A percentile compares a stretch with the other conserved stretches of the same genome.
Evolutionary conservation across 495 filamentous ascomycete genomes (phyloP).

Genomic region (Podospora comata): DNA sequence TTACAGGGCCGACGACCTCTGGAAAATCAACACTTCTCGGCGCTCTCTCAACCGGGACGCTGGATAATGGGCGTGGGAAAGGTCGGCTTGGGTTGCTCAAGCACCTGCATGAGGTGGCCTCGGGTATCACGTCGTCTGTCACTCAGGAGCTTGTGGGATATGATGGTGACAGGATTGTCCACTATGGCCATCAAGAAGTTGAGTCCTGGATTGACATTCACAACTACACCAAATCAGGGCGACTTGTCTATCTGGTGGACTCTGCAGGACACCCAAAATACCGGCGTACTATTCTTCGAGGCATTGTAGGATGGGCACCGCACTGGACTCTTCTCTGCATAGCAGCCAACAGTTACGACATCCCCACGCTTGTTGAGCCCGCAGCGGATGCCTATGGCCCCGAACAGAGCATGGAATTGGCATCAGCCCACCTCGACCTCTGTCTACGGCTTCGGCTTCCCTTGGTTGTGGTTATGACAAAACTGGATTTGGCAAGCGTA

Average conservation of each 20-base stretch:
- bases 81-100: constrained; percentile 83
- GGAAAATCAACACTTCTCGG: constrained; percentile 92
- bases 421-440: constrained; percentile 77
- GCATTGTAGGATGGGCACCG: constrained; percentile 91
- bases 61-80: constrained; percentile 90
- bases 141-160: constrained; percentile 93
- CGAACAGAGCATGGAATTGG: constrained; percentile 58
- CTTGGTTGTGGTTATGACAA: constrained; percentile 79
- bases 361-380: constrained; percentile 34
- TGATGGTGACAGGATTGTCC: constrained; percentile 63
- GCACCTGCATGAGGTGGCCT: constrained; percentile 90
- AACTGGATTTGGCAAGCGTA: constrained; percentile 81
- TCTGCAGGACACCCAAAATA: constrained; percentile 87
- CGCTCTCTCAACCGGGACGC: constrained; percentile 76
- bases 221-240: constrained; percentile 62
- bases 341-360: constrained; percentile 68
- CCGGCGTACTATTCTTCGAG: constrained; percentile 79
- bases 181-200: constrained; percentile 81
- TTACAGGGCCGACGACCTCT: constrained; percentile 86
- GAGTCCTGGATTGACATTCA: constrained; percentile 93
- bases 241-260: constrained; percentile 83
- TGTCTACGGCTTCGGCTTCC: constrained; percentile 76
- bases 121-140: constrained; percentile 89
- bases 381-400: constrained; percentile 50
- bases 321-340: constrained; percentile 91